These are phyloP conservation scores for Ogataea angusta DNA, from an alignment of 805 yeast genomes.

Conservation along the genomic window DNA sequence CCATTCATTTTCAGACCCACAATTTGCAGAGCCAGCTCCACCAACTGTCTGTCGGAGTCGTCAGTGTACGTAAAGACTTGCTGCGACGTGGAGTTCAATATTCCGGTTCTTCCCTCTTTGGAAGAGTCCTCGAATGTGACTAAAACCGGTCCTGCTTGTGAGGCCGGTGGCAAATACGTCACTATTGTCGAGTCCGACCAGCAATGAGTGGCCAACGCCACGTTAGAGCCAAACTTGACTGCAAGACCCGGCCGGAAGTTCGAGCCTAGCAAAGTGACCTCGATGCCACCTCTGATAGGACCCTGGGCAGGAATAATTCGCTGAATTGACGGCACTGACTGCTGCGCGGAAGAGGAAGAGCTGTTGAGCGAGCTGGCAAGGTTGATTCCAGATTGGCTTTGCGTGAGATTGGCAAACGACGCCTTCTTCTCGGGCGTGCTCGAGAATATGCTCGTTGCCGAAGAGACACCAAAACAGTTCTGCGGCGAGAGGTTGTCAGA, in stretches of 20 bases:
- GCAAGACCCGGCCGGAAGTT: slow-evolving; percentile 79
- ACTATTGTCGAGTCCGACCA: slow-evolving; percentile 96
- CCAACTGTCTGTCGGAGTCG: slow-evolving; percentile 91
- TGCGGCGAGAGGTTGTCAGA: slow-evolving; percentile 34
- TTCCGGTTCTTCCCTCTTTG: slow-evolving; percentile 13
- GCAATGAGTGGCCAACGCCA: slow-evolving; percentile 83
- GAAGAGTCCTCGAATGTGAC: slow-evolving; percentile 60
- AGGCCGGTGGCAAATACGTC: slow-evolving; percentile 89
- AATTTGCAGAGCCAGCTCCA: slow-evolving; percentile 92
- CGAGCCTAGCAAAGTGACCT: slow-evolving; percentile 84
- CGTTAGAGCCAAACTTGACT: slow-evolving; percentile 82
- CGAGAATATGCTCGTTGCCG: slow-evolving; percentile 31
- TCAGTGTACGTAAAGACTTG: slow-evolving; percentile 88
- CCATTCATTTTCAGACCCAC: slow-evolving; percentile 98
- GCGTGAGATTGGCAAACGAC: slow-evolving; percentile 6
- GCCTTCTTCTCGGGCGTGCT: slow-evolving; percentile 32
- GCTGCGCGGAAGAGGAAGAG: slow-evolving; percentile 3
- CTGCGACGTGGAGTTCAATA: slow-evolving; percentile 31
- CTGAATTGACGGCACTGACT: slow-evolving; percentile 57
- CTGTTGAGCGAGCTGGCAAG: slow-evolving; percentile 1
- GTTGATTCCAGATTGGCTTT: slow-evolving; percentile 1
- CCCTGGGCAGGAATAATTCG: slow-evolving; percentile 95
- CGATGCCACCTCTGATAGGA: slow-evolving; percentile 94
- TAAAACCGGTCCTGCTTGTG: slow-evolving; percentile 84
- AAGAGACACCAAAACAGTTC: slow-evolving; percentile 27